phyloP scores from a whole-genome alignment of 345 rosid species.

The Linum lewisii region DNA sequence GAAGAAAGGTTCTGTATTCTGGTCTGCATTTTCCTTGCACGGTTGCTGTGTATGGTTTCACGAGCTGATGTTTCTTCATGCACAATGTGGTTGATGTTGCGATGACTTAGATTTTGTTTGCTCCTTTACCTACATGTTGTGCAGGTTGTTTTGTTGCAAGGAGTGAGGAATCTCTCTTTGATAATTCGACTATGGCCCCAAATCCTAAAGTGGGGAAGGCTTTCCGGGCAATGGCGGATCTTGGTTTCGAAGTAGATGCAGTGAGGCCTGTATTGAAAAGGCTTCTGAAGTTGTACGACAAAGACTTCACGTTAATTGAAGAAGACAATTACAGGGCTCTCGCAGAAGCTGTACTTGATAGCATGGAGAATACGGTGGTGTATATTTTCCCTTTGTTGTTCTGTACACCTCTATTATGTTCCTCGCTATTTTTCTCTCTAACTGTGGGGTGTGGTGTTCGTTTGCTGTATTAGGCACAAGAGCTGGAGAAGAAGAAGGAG shows the following conservation, averaged over 20 bases:
- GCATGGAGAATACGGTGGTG: slow-evolving; percentile 56
- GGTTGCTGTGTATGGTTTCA: too few species aligned
- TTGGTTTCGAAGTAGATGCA: slow-evolving; percentile 43
- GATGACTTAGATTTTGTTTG: background rate
- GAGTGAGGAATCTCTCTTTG: background rate
- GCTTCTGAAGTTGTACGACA: slow-evolving; percentile 61
- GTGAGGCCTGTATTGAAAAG: slow-evolving; percentile 68
- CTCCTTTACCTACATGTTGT: background rate
- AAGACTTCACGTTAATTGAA: slow-evolving; percentile 73
- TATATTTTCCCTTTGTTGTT: too few species aligned
- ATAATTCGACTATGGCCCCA: slow-evolving; percentile 37
- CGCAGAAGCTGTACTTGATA: slow-evolving; percentile 81
- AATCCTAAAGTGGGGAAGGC: slow-evolving; percentile 43
- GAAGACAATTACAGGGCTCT: slow-evolving; percentile 80
- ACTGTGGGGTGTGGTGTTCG: slow-evolving; percentile 8
- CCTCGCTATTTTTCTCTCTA: background rate
- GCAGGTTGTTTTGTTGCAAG: background rate
- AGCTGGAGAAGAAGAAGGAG: slow-evolving; percentile 23
- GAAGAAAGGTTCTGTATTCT: too few species aligned
- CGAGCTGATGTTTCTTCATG: too few species aligned
- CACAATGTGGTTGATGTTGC: too few species aligned
- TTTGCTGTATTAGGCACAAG: slow-evolving; percentile 31
- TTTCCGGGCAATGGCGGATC: slow-evolving; percentile 50
- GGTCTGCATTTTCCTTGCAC: too few species aligned
- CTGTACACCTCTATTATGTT: too few species aligned